A percentile compares a stretch with the other conserved stretches of the same genome.
Evolutionary conservation across 352 stramenopile genomes (phyloP).

Genomic region (Phytophthora sojae): DNA sequence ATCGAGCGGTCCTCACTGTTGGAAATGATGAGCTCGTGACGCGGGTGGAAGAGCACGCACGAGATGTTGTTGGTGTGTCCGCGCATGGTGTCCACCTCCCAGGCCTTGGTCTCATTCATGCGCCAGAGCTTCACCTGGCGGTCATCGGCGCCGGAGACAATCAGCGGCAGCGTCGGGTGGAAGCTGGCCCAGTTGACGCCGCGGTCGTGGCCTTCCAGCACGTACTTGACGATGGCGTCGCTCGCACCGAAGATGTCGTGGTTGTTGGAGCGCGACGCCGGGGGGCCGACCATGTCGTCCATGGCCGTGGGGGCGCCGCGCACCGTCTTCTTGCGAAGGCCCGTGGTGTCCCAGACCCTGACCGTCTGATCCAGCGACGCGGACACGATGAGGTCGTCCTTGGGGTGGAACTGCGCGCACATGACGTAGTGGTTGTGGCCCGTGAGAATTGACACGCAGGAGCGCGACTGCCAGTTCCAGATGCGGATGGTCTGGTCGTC

Average conservation of each 20-base stretch:
- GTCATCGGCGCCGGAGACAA: constrained; percentile 99
- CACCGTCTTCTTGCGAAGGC: constrained; percentile 98
- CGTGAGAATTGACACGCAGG: constrained; percentile 99
- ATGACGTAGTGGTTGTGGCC: constrained; percentile 99
- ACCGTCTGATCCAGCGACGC: constrained; percentile 99
- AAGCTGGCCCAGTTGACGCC: constrained; percentile 99
- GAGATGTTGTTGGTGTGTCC: constrained; percentile 99
- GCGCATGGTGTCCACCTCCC: constrained; percentile 99
- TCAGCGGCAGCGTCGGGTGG: constrained; percentile 98
- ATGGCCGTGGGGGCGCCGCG: constrained; percentile 86
- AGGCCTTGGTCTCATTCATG: constrained; percentile 99
- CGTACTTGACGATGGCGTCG: constrained; percentile 99
- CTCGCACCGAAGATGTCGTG: constrained; percentile 99
- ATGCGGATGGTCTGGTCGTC: constrained; percentile 99
- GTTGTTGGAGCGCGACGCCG: constrained; percentile 67
- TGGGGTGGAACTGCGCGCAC: constrained; percentile 99
- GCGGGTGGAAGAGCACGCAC: constrained; percentile 99
- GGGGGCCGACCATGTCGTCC: constrained; percentile 68
- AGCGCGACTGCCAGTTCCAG: constrained; percentile 99
- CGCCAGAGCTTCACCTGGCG: constrained; percentile 99
- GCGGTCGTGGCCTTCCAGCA: constrained; percentile 99
- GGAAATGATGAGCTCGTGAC: constrained; percentile 98
- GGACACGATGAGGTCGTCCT: constrained; percentile 99
- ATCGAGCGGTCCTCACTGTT: constrained; percentile 99
- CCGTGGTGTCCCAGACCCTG: constrained; percentile 99